Percentiles rank a stretch among this genome's conserved stretches.
phyloP scores from a whole-genome alignment of 441 rosid genomes.

The Populus hybrid region DNA sequence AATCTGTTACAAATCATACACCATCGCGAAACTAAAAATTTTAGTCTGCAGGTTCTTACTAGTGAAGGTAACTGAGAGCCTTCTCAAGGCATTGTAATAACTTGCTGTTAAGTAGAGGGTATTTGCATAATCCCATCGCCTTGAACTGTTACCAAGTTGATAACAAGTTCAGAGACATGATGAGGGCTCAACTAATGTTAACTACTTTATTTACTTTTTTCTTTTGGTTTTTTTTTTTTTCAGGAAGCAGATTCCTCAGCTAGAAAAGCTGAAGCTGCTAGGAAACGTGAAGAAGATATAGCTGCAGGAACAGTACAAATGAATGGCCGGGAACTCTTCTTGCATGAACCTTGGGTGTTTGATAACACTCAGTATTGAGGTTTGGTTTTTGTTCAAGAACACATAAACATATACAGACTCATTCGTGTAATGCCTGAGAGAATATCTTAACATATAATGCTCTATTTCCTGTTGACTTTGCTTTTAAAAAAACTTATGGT shows the following conservation, averaged over 20 bases:
- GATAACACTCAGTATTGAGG: conserved; percentile 60
- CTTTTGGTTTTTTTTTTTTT: too few relatives aligned
- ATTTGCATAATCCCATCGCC: neutral
- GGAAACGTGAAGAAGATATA: conserved; percentile 76
- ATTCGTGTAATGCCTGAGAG: neutral
- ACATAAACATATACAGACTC: neutral
- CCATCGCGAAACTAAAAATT: neutral
- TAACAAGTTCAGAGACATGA: neutral
- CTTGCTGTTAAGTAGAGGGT: neutral
- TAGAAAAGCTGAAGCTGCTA: conserved; percentile 70
- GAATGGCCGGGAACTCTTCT: conserved; percentile 90
- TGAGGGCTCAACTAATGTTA: neutral
- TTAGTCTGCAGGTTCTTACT: neutral
- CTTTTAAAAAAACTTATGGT: neutral
- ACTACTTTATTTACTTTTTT: neutral
- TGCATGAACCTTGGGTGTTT: conserved; percentile 75
- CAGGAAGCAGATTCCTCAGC: conserved; percentile 71
- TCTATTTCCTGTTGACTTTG: neutral
- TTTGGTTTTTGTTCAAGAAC: neutral
- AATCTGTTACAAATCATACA: neutral
- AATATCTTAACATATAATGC: neutral
- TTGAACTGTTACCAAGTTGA: neutral
- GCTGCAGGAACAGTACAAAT: conserved; percentile 65
- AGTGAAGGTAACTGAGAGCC: neutral
- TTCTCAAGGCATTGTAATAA: neutral